Conservation (phyloP, 2,329 filamentous ascomycete species). For the Exophiala viscosa region DNA sequence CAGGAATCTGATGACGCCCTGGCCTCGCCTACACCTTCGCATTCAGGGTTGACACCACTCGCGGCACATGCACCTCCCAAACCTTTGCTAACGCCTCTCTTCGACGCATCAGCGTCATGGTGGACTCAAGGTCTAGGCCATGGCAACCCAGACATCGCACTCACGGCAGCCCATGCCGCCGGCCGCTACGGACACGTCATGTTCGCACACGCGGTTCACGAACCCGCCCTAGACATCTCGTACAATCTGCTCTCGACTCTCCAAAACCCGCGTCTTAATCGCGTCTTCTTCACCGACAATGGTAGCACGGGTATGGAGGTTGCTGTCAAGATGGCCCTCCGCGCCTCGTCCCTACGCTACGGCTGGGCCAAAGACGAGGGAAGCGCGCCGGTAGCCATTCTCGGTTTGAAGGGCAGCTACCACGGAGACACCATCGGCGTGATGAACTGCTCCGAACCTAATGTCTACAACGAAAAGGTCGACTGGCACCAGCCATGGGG, state of each 20-base stretch:
- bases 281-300: conserved; percentile 81
- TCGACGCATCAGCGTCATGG: conserved; percentile 84
- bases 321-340: conserved; percentile 77
- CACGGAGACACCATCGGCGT: conserved; percentile 85
- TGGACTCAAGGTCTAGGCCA: conserved; percentile 89
- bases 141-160: conserved; percentile 65
- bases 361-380: conserved; percentile 53
- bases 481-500: conserved; percentile 81
- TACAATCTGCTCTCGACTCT: conserved; percentile 59
- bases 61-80: conserved; percentile 15
- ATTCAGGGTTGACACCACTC: conserved; percentile 18
- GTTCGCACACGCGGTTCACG: conserved; percentile 77
- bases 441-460: conserved; percentile 80
- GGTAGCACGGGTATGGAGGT: conserved; percentile 81
- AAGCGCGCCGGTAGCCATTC: conserved; percentile 58
- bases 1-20: conserved; percentile 26
- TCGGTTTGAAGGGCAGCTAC: conserved; percentile 76
- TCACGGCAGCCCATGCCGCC: conserved; percentile 75
- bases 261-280: conserved; percentile 61
- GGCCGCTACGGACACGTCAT: conserved; percentile 85
- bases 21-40: not conserved
- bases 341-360: conserved; percentile 64
- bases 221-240: conserved; percentile 69
- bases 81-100: conserved; percentile 59
- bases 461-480: conserved; percentile 73